Base-by-base conservation (phyloP, 1,284 basidiomycete genomes). In the Tremellales sp. region DNA sequence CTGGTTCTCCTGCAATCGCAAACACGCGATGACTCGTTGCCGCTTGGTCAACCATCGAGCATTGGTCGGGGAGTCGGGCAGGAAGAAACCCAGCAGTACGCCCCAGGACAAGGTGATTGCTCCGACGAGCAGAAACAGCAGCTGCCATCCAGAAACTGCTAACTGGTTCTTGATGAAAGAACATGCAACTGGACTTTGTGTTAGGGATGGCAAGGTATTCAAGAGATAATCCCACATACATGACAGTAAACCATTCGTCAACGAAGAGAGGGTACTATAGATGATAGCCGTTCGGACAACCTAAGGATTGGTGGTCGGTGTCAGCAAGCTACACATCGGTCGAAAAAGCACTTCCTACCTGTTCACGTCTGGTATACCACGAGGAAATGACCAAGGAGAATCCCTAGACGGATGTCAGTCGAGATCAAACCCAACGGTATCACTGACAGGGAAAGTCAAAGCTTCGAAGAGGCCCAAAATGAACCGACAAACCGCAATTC, bases 41-140 rank as follows among this genome's bases (percentile, higher is more conserved):
- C 55, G 48, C 5, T 21, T 19, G 22, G 48, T 57, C 26, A 63
- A 48, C 53, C 53, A 61, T 29, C 51, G 28, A 5, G 61, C 55
- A 9, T 43, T 48, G 5, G 44, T 50, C 2, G 61, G 61, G 3
- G 45, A 47, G 26, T 45, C 47, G 19, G 50, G 53, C 25, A 57
- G 40, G 44, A 46, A 49, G 16, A 28, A 29, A 28, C 40, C 29
- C 36, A 57, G 28, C 18, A 55, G 10, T 22, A 35, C 13, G 24
- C 16, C n/a, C 29, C 41, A 48, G 6, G 14, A 18, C 21, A 48
- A 24, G 22, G 29, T 33, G 31, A 42, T 32, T 38, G 25, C 40
- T 25, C 35, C 37, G n/a, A 39, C n/a, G 19, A 51, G 14, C 7
- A 51, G 5, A 43, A 51, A 56, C 25, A 48, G 31, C 4, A 51